These are phyloP conservation scores for Suhomyces taliae DNA, from an alignment of 1,139 yeast genomes.

Conservation along the genomic window DNA sequence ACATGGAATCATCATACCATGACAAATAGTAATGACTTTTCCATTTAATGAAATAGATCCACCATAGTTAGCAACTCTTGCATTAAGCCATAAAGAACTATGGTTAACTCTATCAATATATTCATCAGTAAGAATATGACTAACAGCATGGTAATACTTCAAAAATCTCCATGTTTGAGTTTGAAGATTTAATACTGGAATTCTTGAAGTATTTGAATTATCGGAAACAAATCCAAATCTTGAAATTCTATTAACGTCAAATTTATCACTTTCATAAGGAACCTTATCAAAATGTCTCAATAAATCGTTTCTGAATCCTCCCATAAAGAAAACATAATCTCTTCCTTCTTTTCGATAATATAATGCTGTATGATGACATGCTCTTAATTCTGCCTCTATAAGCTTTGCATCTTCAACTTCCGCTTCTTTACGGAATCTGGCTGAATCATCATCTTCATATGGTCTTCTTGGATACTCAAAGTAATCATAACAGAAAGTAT, in stretches of 20 bases:
- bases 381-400: conserved; percentile 43
- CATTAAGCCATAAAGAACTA: conserved; percentile 28
- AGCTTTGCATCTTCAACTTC: conserved; percentile 30
- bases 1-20: conserved; percentile 35
- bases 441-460: conserved; percentile 30
- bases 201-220: conserved; percentile 32
- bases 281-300: conserved; percentile 32
- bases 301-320: conserved; percentile 42
- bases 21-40: conserved; percentile 38
- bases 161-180: conserved; percentile 48
- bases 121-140: conserved; percentile 22
- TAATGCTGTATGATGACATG: conserved; percentile 45
- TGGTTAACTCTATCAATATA: conserved; percentile 24
- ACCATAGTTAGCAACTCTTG: conserved; percentile 33
- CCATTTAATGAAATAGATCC: conserved; percentile 38
- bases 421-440: conserved; percentile 22
- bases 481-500: conserved; percentile 40
- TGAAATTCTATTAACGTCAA: conserved; percentile 38
- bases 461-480: conserved; percentile 29
- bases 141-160: conserved; percentile 35
- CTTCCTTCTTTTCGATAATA: conserved; percentile 37
- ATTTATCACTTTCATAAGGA: conserved; percentile 34
- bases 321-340: conserved; percentile 41
- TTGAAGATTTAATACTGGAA: conserved; percentile 39
- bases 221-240: conserved; percentile 31